Conservation (phyloP, 768 basidiomycete genomes). For the Kwoniella newhampshirensis region DNA sequence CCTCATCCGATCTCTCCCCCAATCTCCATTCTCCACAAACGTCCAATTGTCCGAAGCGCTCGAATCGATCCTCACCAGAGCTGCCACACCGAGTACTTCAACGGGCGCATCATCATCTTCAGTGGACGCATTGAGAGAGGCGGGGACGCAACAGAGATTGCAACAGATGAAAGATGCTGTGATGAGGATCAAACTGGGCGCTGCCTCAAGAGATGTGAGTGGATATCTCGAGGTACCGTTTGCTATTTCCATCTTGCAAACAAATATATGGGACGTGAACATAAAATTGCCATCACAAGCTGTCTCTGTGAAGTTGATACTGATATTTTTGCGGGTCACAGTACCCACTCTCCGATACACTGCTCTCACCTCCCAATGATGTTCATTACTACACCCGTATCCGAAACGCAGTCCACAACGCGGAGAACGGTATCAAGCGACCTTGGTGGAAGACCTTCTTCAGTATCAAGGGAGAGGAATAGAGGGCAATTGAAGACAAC, state of each 20-base stretch:
- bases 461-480: slow-evolving; percentile 49
- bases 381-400: slow-evolving; percentile 47
- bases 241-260: background rate
- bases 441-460: slow-evolving; percentile 52
- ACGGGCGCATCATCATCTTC: slow-evolving; percentile 16
- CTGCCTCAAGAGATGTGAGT: slow-evolving; percentile 15
- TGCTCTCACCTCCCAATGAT: slow-evolving; percentile 46
- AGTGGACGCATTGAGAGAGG: slow-evolving; percentile 18
- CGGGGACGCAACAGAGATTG: slow-evolving; percentile 12
- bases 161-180: slow-evolving; percentile 18
- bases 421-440: slow-evolving; percentile 41
- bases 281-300: too few species aligned
- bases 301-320: background rate
- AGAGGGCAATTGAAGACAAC: background rate
- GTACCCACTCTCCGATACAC: slow-evolving; percentile 39
- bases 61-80: slow-evolving; percentile 34
- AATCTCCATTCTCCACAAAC: slow-evolving; percentile 40
- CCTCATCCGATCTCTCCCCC: slow-evolving; percentile 42
- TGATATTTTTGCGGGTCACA: slow-evolving; percentile 7
- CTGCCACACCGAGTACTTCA: background rate
- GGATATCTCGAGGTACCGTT: background rate
- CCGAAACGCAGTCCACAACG: slow-evolving; percentile 42
- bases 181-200: slow-evolving; percentile 7
- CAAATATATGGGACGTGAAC: background rate
- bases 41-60: slow-evolving; percentile 46